phyloP scores from a whole-genome alignment of 371 early-diverging fungal species.

The Mortierella sp. region DNA sequence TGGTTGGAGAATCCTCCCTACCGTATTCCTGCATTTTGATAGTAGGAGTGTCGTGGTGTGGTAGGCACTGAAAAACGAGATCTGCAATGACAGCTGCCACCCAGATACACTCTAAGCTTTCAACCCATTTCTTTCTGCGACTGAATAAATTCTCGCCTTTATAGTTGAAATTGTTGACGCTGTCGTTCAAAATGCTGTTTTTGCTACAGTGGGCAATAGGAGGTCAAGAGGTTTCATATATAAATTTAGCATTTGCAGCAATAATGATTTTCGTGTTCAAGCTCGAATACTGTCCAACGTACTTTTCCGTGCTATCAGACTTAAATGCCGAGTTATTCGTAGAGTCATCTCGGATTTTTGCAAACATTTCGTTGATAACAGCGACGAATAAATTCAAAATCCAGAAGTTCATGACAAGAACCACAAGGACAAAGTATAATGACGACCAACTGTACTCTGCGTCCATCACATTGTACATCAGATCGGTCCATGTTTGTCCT shows the following conservation, averaged over 20 bases:
- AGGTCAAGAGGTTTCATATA: background rate
- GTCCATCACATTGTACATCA: slow-evolving; percentile 80
- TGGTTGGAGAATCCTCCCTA: slow-evolving; percentile 22
- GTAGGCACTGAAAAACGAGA: slow-evolving; percentile 67
- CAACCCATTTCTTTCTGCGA: slow-evolving; percentile 23
- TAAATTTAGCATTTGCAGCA: background rate
- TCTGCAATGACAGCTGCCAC: slow-evolving; percentile 63
- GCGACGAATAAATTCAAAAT: slow-evolving; percentile 79
- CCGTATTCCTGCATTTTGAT: slow-evolving; percentile 51
- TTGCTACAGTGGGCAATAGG: slow-evolving; percentile 18
- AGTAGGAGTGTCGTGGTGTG: slow-evolving; percentile 58
- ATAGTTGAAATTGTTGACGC: slow-evolving; percentile 37
- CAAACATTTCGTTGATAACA: slow-evolving; percentile 80
- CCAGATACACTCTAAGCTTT: slow-evolving; percentile 64
- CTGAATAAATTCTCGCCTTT: slow-evolving; percentile 11
- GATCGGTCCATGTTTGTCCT: slow-evolving; percentile 76
- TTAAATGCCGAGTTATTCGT: slow-evolving; percentile 73
- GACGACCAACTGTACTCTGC: slow-evolving; percentile 69
- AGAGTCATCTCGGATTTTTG: slow-evolving; percentile 76
- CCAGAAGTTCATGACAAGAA: slow-evolving; percentile 79
- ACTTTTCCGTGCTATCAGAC: slow-evolving; percentile 18
- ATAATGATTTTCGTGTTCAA: background rate
- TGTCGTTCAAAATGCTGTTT: slow-evolving; percentile 30
- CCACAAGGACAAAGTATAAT: slow-evolving; percentile 71
- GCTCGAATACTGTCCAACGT: background rate